Evolutionary conservation across 164 flowering plant genomes (phyloP), one percentile per base, ranked within the genome.

Genomic region (Stephania cephalantha): DNA sequence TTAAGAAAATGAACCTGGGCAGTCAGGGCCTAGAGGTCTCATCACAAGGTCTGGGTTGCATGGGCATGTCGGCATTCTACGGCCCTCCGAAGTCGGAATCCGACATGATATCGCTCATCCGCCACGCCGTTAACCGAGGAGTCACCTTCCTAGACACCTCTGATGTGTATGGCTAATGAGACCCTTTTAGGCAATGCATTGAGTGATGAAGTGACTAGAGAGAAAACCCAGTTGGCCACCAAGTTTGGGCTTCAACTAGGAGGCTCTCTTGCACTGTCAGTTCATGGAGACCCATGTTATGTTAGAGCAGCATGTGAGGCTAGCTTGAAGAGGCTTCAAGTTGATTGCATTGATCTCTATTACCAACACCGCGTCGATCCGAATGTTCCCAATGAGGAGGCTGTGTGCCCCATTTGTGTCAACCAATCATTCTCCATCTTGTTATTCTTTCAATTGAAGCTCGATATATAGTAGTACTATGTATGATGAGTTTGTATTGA

Each of bases 91-190:
- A 82, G 70, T 81, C 84, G 1, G 84, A 82, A 44, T 10, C 46
- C 0, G 85, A 80, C n/a, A 85, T 85, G 85, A 81, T 83, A 73
- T 1, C 46, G 6, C 80, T 83, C 74, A 81, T 85, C 46, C 85
- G 74, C 73, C 81, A 83, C 44, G 87, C 84, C 70, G 72, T 83
- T 46, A 31, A 75, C 52, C 44, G 30, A 3, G 87, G 87, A 15
- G 46, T 85, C 50, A 83, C 87, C 74, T 80, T 83, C 70, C 80
- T 85, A 9, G 87, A 85, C 58, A 82, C 87, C 73, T 83, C 87
- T 18, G 83, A 85, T 53, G 3, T 80, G n/a, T 85, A 85, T 46
- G 85, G 85, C 5, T 68, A 83, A 83, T 44, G 85, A 85, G 44
- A 67, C 79, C 53, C 81, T 85, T n/a, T 61, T 84, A 7, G 85